Conservation (phyloP, 805 yeast genomes). For the Danielia oregonensis region DNA sequence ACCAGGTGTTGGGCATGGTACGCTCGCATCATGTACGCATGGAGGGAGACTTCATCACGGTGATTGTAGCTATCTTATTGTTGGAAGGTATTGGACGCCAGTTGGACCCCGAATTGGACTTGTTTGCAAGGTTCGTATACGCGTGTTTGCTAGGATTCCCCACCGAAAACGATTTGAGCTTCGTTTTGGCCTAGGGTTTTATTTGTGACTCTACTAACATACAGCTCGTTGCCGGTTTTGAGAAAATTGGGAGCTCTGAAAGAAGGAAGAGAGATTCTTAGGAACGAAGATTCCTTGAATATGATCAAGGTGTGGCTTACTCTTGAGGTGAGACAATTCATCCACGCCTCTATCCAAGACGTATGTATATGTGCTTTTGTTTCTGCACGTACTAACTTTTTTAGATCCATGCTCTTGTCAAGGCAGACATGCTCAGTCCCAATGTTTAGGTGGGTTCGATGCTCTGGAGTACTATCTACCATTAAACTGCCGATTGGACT, state of each 20-base stretch:
- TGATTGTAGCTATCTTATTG: conserved; percentile 86
- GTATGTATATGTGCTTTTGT: conserved; percentile 37
- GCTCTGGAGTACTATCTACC: no score
- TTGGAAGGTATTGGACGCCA: conserved; percentile 95
- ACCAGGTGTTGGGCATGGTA: conserved; percentile 86
- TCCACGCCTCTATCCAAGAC: conserved; percentile 78
- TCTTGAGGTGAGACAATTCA: conserved; percentile 81
- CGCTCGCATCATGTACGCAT: conserved; percentile 90
- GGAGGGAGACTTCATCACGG: conserved; percentile 96
- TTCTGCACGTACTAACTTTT: conserved; percentile 15
- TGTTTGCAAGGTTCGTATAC: conserved; percentile 92
- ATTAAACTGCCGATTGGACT: no score
- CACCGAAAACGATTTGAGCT: conserved; percentile 26
- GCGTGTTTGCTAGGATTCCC: conserved; percentile 39
- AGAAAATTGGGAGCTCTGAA: conserved; percentile 71
- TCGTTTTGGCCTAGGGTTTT: conserved; percentile 4
- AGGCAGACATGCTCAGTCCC: conserved; percentile 45
- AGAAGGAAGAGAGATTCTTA: conserved; percentile 58
- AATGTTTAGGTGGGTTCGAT: conserved; percentile 32
- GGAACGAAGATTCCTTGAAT: conserved; percentile 58
- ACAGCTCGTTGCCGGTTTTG: conserved; percentile 79
- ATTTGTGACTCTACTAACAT: conserved; percentile 10
- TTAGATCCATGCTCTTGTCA: conserved; percentile 40
- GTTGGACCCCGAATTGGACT: conserved; percentile 86
- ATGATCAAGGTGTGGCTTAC: conserved; percentile 93